These are phyloP conservation scores for Pseudogymnoascus sp. DNA, from an alignment of 2,329 filamentous ascomycete genomes.

Conservation along the genomic window DNA sequence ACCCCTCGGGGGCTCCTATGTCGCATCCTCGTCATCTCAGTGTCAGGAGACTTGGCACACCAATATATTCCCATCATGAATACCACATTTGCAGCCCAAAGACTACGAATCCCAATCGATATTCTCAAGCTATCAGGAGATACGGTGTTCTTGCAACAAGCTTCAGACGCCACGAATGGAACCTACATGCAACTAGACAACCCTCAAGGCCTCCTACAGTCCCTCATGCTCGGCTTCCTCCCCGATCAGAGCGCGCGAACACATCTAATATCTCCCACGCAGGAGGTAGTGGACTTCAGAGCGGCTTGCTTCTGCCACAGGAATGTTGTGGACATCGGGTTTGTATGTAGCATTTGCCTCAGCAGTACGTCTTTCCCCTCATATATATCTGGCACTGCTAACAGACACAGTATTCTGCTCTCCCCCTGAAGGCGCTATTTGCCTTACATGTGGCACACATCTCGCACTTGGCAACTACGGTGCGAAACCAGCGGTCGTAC, in stretches of 20 bases:
- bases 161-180: constrained; percentile 64
- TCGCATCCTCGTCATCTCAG: constrained; percentile 82
- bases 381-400: constrained; percentile 11
- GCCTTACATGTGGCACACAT: constrained; percentile 75
- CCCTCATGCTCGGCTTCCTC: constrained; percentile 90
- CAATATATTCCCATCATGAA: constrained; percentile 99
- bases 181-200: constrained; percentile 57
- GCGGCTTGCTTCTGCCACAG: constrained; percentile 98
- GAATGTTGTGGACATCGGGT: constrained; percentile 82
- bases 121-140: constrained; percentile 79
- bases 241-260: constrained; percentile 58
- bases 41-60: constrained; percentile 74
- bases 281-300: constrained; percentile 86
- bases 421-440: constrained; percentile 55
- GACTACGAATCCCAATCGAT: constrained; percentile 82
- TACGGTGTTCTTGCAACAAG: constrained; percentile 91
- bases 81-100: constrained; percentile 88
- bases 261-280: constrained; percentile 68
- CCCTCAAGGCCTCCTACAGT: constrained; percentile 72
- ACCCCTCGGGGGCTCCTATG: constrained; percentile 53
- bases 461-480: constrained; percentile 71
- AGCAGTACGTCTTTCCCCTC: constrained; percentile 51
- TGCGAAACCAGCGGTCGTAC: constrained; percentile 66
- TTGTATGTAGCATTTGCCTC: constrained; percentile 91
- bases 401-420: constrained; percentile 60